A percentile compares a stretch with the other conserved stretches of the same genome.
Evolutionary conservation across 2,329 filamentous ascomycete species (phyloP).

Genomic region (Endothia cerciana): DNA sequence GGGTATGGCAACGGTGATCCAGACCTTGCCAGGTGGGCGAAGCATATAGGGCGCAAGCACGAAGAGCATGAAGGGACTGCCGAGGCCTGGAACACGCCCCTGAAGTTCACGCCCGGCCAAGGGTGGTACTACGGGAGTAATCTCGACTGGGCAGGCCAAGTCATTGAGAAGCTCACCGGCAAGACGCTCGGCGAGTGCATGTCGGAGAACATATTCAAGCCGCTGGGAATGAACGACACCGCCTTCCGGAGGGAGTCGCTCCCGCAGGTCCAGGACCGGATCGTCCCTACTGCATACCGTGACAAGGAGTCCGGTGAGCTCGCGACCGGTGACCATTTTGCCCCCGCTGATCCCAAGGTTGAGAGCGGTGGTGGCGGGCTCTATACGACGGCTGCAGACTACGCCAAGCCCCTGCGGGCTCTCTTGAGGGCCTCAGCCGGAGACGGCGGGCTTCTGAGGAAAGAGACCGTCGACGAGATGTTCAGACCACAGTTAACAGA

Average conservation of each 20-base stretch:
- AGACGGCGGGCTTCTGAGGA: constrained; percentile 37
- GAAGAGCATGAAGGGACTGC: constrained; percentile 39
- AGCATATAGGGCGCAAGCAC: constrained; percentile 38
- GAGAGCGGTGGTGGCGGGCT: constrained; percentile 50
- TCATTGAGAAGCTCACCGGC: constrained; percentile 46
- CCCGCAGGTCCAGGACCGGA: constrained; percentile 21
- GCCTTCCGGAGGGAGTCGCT: constrained; percentile 37
- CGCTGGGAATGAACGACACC: constrained; percentile 42
- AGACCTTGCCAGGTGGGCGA: constrained; percentile 45
- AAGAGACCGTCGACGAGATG: constrained; percentile 40
- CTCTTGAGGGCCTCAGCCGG: constrained; percentile 35
- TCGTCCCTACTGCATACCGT: constrained; percentile 28
- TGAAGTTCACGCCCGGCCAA: constrained; percentile 49
- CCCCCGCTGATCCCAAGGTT: constrained; percentile 39
- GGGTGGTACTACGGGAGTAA: constrained; percentile 54
- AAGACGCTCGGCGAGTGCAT: constrained; percentile 44
- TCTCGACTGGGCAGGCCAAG: constrained; percentile 52
- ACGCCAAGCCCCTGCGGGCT: constrained; percentile 41
- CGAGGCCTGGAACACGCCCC: constrained; percentile 46
- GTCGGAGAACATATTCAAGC: constrained; percentile 41
- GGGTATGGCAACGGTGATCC: constrained; percentile 48
- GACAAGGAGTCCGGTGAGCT: constrained; percentile 27
- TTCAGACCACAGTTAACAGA: constrained; percentile 47
- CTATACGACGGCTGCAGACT: constrained; percentile 47
- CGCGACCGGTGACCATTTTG: constrained; percentile 16